Evolutionary conservation across 192 early-diverging fungal species (phyloP).

Genomic region (Oehlia diaphana): DNA sequence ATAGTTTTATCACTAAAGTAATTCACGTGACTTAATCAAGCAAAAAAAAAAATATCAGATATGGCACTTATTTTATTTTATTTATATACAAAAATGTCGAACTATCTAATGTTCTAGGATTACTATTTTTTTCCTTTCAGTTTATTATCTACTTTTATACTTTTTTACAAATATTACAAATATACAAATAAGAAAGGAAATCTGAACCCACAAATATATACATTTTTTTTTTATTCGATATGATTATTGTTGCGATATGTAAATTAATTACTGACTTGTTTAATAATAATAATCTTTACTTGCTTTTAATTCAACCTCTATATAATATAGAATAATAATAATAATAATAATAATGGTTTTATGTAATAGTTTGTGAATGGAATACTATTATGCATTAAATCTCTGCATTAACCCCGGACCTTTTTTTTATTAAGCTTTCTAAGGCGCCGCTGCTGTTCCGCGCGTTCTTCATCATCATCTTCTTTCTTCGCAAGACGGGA

Average conservation of each 20-base stretch:
- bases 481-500: not conserved
- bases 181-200: not conserved
- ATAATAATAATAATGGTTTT: not conserved
- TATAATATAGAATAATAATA: not conserved
- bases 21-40: too few species aligned
- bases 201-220: not conserved
- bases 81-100: not conserved
- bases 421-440: not conserved
- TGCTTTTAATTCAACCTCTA: not conserved
- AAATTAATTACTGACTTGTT: too few species aligned
- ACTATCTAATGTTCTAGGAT: not conserved
- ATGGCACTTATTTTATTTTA: not conserved
- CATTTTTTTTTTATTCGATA: not conserved
- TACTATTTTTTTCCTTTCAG: not conserved
- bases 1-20: too few species aligned
- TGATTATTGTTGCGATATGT: not conserved
- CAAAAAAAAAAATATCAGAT: not conserved
- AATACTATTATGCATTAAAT: not conserved
- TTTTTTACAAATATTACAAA: too few species aligned
- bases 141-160: not conserved
- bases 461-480: conserved; percentile 12
- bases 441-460: not conserved
- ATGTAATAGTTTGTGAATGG: not conserved
- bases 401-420: too few species aligned
- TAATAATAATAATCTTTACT: too few species aligned